Percentiles rank a stretch among this genome's conserved stretches.
Conservation (phyloP, 257 asterid genomes). For the Leonotis leonurus region DNA sequence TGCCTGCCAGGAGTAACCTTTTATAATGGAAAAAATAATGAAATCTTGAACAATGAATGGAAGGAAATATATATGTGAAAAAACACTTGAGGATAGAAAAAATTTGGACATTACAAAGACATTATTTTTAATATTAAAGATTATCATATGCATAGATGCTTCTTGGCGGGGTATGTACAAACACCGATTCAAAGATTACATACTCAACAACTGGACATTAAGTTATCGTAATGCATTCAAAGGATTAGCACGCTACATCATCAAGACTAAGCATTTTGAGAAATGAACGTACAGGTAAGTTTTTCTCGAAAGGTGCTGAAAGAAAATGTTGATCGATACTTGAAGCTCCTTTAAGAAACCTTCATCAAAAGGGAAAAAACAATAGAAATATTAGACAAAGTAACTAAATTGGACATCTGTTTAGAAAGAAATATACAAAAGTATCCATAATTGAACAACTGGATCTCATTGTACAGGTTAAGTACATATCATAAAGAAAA, state of each 20-base stretch:
- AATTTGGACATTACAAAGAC: not conserved
- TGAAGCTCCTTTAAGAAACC: conserved; percentile 96
- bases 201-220: not conserved
- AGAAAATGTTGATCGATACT: conserved; percentile 85
- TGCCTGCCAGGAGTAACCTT: not conserved
- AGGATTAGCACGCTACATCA: not conserved
- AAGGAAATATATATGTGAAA: conserved; percentile 3
- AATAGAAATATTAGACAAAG: conserved; percentile 18
- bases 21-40: conserved; percentile 1
- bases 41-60: not conserved
- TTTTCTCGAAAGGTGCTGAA: conserved; percentile 72
- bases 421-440: not conserved
- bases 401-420: too few species aligned
- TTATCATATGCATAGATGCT: conserved; percentile 1
- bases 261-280: conserved; percentile 12
- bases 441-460: not conserved
- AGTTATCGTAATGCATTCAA: not conserved
- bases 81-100: not conserved
- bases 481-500: not conserved
- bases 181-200: conserved; percentile 6
- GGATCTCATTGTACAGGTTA: not conserved
- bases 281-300: conserved; percentile 66
- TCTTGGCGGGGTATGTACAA: conserved; percentile 1
- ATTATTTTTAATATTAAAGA: not conserved
- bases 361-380: conserved; percentile 22